A percentile compares a stretch with the other conserved stretches of the same genome.
Evolutionary conservation across 192 early-diverging fungal genomes (phyloP).

Genomic region (Mortierella hygrophila): DNA sequence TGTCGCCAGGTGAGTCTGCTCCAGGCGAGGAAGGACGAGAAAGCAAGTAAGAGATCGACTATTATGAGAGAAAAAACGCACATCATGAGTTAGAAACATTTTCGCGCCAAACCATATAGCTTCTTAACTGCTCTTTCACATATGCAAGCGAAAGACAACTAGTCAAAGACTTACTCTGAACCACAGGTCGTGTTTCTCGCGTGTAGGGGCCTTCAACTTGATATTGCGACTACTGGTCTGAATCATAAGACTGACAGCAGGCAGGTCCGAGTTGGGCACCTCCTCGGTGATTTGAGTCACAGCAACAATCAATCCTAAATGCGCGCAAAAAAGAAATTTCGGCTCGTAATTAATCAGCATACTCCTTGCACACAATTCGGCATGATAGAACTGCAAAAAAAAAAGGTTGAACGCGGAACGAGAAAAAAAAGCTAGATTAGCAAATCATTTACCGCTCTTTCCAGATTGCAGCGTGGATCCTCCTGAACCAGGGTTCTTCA

Average conservation of each 20-base stretch:
- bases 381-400: not conserved
- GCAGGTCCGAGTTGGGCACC: constrained; percentile 54
- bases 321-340: constrained; percentile 8
- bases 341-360: not conserved
- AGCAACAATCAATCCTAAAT: constrained; percentile 73
- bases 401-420: not conserved
- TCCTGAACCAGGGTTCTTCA: constrained; percentile 67
- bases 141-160: not conserved
- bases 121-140: not conserved
- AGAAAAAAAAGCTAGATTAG: not conserved
- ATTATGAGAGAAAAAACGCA: not conserved
- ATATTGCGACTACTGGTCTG: constrained; percentile 78
- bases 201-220: constrained; percentile 77
- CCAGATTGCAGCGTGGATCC: constrained; percentile 53
- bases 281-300: constrained; percentile 68
- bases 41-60: constrained; percentile 46
- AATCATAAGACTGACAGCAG: constrained; percentile 72
- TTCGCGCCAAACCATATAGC: not conserved
- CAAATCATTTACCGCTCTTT: constrained; percentile 60
- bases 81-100: not conserved
- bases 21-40: constrained; percentile 32
- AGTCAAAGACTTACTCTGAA: constrained; percentile 62
- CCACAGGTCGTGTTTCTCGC: constrained; percentile 81
- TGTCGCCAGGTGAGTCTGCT: constrained; percentile 20
- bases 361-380: not conserved